Percentiles rank a stretch among this genome's conserved stretches.
Conservation (phyloP, 2,329 filamentous ascomycete genomes). For the Botrytis porri region DNA sequence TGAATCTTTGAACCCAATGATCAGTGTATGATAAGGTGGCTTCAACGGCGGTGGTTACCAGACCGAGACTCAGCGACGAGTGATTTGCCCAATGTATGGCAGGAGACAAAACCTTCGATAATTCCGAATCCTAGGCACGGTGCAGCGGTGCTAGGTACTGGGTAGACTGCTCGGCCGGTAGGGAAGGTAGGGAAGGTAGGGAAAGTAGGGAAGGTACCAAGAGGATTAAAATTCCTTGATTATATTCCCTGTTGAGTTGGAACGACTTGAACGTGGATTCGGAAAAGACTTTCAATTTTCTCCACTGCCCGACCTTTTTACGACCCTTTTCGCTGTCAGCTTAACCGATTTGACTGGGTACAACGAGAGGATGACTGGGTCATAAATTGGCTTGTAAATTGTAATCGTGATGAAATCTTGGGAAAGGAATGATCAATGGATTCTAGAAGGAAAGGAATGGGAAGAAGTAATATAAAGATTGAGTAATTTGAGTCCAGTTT, state of each 20-base stretch:
- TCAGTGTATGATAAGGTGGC: background rate
- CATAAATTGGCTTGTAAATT: background rate
- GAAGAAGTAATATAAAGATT: background rate
- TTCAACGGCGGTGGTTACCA: background rate
- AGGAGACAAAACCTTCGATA: background rate
- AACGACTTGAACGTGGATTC: background rate
- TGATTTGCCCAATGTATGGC: background rate
- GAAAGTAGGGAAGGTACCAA: background rate
- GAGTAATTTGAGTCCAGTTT: background rate
- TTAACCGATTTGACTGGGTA: conserved; percentile 11
- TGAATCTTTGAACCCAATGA: background rate
- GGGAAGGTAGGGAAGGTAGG: background rate
- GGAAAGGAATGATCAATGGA: background rate
- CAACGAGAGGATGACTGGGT: background rate
- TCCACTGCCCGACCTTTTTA: conserved; percentile 8
- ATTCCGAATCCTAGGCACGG: background rate
- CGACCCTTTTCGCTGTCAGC: conserved; percentile 6
- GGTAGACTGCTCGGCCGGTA: background rate
- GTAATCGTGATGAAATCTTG: conserved; percentile 4
- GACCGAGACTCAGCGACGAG: background rate
- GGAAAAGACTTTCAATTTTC: conserved; percentile 1
- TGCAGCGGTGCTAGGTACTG: background rate
- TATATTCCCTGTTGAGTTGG: background rate
- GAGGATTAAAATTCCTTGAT: background rate
- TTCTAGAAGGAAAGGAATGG: conserved; percentile 3